Conservation (phyloP, 345 rosid genomes). For the Corchorus capsularis region DNA sequence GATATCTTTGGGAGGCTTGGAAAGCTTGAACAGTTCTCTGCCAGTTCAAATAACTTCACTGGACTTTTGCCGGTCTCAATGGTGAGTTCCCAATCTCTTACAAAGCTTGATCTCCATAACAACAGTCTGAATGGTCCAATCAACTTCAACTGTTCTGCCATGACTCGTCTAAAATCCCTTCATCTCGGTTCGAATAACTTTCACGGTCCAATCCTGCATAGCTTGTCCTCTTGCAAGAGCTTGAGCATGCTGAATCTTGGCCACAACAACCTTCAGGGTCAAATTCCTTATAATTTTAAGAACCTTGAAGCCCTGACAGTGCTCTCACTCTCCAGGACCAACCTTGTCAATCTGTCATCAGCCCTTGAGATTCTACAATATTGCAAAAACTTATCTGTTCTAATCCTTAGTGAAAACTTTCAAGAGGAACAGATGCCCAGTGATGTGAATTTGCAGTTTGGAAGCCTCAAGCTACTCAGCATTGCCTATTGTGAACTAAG, state of each 20-base stretch:
- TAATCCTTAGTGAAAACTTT: conserved; percentile 7
- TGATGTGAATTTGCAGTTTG: not conserved
- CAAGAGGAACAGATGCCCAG: conserved; percentile 1
- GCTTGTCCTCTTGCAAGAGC: conserved; percentile 30
- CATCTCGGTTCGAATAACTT: conserved; percentile 70
- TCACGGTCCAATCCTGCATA: conserved; percentile 63
- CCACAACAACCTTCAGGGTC: conserved; percentile 6
- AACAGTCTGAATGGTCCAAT: conserved; percentile 18
- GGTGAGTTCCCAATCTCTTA: conserved; percentile 48
- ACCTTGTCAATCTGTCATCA: conserved; percentile 11
- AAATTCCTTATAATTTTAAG: conserved; percentile 2
- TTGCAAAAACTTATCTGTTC: conserved; percentile 8
- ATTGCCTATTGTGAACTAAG: not conserved
- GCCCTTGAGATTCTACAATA: conserved; percentile 9
- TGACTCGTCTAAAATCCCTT: conserved; percentile 57
- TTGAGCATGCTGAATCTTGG: conserved; percentile 3
- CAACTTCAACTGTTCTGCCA: conserved; percentile 68
- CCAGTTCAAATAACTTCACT: conserved; percentile 83
- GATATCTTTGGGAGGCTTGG: conserved; percentile 63
- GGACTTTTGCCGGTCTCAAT: conserved; percentile 68
- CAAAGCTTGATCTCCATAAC: conserved; percentile 15
- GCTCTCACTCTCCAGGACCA: conserved; percentile 4
- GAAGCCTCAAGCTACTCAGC: conserved; percentile 6
- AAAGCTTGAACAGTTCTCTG: conserved; percentile 54
- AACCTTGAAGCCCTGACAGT: not conserved